These are phyloP conservation scores for Prunus mira DNA, from an alignment of 306 rosid genomes.

Conservation along the genomic window DNA sequence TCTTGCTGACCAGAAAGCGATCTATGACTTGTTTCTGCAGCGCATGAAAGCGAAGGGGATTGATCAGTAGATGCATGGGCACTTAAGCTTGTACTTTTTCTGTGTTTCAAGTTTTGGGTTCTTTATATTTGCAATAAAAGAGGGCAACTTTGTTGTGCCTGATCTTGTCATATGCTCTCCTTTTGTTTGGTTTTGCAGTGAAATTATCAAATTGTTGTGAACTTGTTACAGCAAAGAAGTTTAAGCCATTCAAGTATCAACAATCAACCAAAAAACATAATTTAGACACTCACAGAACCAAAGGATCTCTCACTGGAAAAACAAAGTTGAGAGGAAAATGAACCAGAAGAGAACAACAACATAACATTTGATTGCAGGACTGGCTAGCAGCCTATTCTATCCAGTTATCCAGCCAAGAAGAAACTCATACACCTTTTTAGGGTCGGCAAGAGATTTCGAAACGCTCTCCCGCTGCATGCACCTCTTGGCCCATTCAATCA, in stretches of 20 bases:
- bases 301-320: no score
- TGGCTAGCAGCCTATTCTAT: no score
- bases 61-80: background rate
- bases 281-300: no score
- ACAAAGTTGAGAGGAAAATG: no score
- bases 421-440: slow-evolving; percentile 14
- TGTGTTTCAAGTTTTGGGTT: background rate
- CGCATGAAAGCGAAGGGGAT: background rate
- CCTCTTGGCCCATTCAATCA: slow-evolving; percentile 24
- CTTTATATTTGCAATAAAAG: background rate
- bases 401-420: background rate
- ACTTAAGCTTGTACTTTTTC: background rate
- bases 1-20: slow-evolving; percentile 8
- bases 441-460: slow-evolving; percentile 26
- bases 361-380: no score
- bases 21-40: background rate
- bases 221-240: no score
- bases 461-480: slow-evolving; percentile 19
- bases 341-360: no score
- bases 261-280: no score
- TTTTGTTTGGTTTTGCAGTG: background rate
- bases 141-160: background rate
- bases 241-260: no score
- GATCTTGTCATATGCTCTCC: background rate
- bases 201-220: background rate